phyloP scores from a whole-genome alignment of 2,329 filamentous ascomycete genomes.

The Diaporthe sp. region DNA sequence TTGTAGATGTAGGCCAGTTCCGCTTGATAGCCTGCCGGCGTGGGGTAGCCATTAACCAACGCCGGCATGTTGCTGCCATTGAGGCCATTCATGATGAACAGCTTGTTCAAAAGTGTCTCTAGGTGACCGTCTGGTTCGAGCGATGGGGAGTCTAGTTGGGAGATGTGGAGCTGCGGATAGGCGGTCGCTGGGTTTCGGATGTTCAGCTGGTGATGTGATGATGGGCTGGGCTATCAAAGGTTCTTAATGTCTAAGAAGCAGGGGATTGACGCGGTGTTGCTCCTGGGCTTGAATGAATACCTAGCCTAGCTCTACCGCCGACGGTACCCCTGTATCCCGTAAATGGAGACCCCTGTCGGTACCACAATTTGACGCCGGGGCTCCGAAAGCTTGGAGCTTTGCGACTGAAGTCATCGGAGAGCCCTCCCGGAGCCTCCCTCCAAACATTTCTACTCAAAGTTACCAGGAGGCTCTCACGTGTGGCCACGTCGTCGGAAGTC shows the following conservation, averaged over 20 bases:
- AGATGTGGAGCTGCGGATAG: neutral
- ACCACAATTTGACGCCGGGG: conserved; percentile 36
- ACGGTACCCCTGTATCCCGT: conserved; percentile 33
- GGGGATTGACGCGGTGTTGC: conserved; percentile 13
- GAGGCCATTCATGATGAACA: conserved; percentile 61
- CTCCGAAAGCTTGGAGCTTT: conserved; percentile 32
- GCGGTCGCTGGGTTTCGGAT: neutral
- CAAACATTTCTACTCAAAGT: neutral
- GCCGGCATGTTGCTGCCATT: conserved; percentile 63
- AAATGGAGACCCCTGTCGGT: conserved; percentile 12
- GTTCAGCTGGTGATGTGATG: neutral
- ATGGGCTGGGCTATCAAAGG: neutral
- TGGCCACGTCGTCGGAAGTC: neutral
- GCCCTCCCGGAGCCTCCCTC: neutral
- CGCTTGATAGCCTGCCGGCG: conserved; percentile 76
- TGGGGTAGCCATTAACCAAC: conserved; percentile 64
- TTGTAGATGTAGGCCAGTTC: conserved; percentile 78
- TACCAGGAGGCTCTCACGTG: neutral
- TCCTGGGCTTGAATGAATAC: neutral
- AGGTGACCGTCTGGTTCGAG: neutral
- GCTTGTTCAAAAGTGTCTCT: neutral
- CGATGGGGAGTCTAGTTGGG: neutral
- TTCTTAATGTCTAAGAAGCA: neutral
- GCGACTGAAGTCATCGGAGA: conserved; percentile 34
- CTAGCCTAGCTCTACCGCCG: conserved; percentile 8